Percentiles rank a stretch among this genome's conserved stretches.
phyloP scores from a whole-genome alignment of 805 yeast genomes.

The Maudiozyma barnettii region DNA sequence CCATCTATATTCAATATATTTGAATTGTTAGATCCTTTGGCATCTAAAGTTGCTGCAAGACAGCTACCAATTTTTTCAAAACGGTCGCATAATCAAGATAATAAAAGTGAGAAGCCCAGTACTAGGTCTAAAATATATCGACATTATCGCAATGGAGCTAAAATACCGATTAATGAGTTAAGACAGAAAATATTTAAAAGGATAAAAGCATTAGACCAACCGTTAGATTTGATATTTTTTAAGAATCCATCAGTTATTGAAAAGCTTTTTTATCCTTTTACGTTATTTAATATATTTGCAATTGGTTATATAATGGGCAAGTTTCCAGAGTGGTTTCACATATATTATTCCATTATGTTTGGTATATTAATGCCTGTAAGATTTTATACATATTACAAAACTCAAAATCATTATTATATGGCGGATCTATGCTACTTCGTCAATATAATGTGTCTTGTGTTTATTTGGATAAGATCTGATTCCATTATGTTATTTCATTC shows the following conservation, averaged over 20 bases:
- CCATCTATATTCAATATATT: constrained; percentile 15
- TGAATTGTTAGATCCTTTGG: constrained; percentile 24
- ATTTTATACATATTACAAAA: constrained; percentile 70
- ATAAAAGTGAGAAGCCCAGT: neutral
- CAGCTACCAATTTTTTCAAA: constrained; percentile 3
- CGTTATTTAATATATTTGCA: constrained; percentile 56
- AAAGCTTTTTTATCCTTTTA: constrained; percentile 69
- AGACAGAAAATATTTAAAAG: constrained; percentile 14
- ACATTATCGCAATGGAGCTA: constrained; percentile 11
- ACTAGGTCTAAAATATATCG: neutral
- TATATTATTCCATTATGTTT: constrained; percentile 57
- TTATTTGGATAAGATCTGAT: constrained; percentile 74
- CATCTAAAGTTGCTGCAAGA: constrained; percentile 17
- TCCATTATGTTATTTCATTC: constrained; percentile 67
- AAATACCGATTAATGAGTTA: constrained; percentile 18
- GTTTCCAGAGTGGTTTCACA: constrained; percentile 68
- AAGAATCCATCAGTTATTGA: constrained; percentile 47
- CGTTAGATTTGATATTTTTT: constrained; percentile 26
- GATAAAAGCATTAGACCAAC: constrained; percentile 20
- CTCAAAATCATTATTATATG: constrained; percentile 71
- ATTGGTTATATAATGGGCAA: constrained; percentile 72
- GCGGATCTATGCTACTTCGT: constrained; percentile 94
- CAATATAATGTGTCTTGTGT: constrained; percentile 56
- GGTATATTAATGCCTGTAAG: constrained; percentile 71
- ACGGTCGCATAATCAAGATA: neutral